Evolutionary conservation across 805 yeast genomes (phyloP).

Genomic region (Tanozyma kutaoensis): DNA sequence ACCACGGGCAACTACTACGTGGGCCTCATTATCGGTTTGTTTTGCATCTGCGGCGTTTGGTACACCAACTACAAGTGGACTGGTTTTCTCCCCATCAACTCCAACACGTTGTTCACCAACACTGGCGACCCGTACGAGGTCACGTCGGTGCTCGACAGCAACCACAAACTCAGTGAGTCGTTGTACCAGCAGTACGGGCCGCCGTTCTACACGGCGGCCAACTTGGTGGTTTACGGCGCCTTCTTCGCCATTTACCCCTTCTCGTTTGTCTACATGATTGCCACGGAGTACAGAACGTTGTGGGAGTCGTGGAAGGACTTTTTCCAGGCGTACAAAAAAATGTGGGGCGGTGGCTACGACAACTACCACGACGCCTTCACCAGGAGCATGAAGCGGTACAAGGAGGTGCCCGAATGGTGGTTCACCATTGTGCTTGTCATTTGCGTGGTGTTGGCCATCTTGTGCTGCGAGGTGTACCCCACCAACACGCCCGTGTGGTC

Average conservation of each 20-base stretch:
- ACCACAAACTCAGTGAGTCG: slow-evolving; percentile 4
- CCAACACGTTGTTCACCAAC: no score
- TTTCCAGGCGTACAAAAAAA: slow-evolving; percentile 6
- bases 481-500: slow-evolving; percentile 24
- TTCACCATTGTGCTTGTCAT: slow-evolving; percentile 13
- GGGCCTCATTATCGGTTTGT: no score
- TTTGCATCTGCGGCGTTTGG: no score
- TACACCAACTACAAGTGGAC: no score
- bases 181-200: slow-evolving; percentile 11
- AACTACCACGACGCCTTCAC: slow-evolving; percentile 20
- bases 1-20: no score
- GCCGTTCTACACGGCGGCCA: slow-evolving; percentile 17
- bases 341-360: slow-evolving; percentile 12
- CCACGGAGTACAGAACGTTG: slow-evolving; percentile 2
- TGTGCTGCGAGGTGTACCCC: slow-evolving; percentile 17
- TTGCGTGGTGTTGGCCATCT: slow-evolving; percentile 17
- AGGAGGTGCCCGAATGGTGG: slow-evolving; percentile 22
- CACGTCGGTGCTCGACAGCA: slow-evolving; percentile 1
- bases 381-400: slow-evolving; percentile 18
- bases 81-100: no score
- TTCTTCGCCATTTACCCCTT: slow-evolving; percentile 13
- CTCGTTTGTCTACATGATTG: slow-evolving; percentile 9
- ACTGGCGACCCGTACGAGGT: neutral
- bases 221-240: slow-evolving; percentile 14
- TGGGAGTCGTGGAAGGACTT: no score